phyloP scores from a whole-genome alignment of 495 filamentous ascomycete species.

The Tuber calosporum region DNA sequence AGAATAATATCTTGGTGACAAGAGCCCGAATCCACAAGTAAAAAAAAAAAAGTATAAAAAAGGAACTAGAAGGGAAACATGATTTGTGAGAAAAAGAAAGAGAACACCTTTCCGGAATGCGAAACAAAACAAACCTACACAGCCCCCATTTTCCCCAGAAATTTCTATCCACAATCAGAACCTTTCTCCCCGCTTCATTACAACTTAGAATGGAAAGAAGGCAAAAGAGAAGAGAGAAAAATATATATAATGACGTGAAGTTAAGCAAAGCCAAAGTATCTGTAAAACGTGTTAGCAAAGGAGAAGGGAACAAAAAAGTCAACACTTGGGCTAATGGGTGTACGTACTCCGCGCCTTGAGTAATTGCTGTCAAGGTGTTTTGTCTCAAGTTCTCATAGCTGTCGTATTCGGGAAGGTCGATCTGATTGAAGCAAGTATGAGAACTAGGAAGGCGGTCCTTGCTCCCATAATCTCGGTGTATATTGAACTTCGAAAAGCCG shows the following conservation, averaged over 20 bases:
- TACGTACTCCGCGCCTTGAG: slow-evolving; percentile 74
- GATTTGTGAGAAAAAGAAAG: slow-evolving; percentile 24
- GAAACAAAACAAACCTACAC: slow-evolving; percentile 26
- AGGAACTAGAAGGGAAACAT: slow-evolving; percentile 21
- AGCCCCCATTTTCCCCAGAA: slow-evolving; percentile 12
- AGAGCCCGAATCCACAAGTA: neutral
- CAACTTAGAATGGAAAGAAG: slow-evolving; percentile 6
- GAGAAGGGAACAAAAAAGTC: neutral
- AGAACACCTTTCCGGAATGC: slow-evolving; percentile 26
- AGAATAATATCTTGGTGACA: neutral
- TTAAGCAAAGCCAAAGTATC: slow-evolving; percentile 90
- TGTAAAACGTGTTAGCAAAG: slow-evolving; percentile 18
- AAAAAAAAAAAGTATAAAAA: too few species aligned
- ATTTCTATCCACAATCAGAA: slow-evolving; percentile 5
- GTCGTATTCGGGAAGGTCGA: slow-evolving; percentile 97
- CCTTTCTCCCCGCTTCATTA: neutral
- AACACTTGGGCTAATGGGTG: neutral
- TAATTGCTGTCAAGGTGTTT: slow-evolving; percentile 87
- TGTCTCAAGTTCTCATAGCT: slow-evolving; percentile 84
- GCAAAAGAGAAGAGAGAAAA: slow-evolving; percentile 23
- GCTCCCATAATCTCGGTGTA: slow-evolving; percentile 95
- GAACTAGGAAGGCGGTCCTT: slow-evolving; percentile 93
- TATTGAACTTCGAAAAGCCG: slow-evolving; percentile 95
- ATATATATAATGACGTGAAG: slow-evolving; percentile 8
- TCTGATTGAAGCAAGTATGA: slow-evolving; percentile 99